phyloP scores from a whole-genome alignment of 2,329 filamentous ascomycete genomes.

The Incumbomyces lentus region DNA sequence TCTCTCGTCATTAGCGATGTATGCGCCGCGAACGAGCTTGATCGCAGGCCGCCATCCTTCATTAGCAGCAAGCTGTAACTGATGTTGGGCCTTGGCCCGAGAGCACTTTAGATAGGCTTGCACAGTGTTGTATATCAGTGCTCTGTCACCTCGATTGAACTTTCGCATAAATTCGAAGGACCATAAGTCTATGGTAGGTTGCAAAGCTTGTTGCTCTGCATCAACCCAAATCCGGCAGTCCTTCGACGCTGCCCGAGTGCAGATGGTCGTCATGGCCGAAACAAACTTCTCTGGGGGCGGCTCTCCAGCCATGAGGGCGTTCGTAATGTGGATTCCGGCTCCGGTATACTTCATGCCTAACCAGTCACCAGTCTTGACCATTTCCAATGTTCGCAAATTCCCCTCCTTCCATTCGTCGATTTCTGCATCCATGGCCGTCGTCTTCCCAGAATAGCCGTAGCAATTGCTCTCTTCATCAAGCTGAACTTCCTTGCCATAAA shows the following conservation, averaged over 20 bases:
- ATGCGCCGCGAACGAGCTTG: slow-evolving; percentile 45
- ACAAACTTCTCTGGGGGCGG: slow-evolving; percentile 33
- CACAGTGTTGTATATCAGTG: slow-evolving; percentile 41
- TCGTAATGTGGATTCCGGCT: slow-evolving; percentile 34
- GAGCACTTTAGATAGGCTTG: slow-evolving; percentile 45
- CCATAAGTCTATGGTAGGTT: slow-evolving; percentile 43
- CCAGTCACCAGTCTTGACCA: slow-evolving; percentile 43
- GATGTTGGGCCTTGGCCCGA: slow-evolving; percentile 33
- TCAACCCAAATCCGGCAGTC: slow-evolving; percentile 42
- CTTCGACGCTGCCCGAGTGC: slow-evolving; percentile 32
- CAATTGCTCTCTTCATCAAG: slow-evolving; percentile 27
- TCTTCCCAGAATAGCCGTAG: slow-evolving; percentile 24
- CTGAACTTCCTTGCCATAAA: slow-evolving; percentile 43
- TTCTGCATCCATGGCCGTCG: slow-evolving; percentile 19
- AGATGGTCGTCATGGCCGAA: slow-evolving; percentile 34
- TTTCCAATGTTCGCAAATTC: slow-evolving; percentile 43
- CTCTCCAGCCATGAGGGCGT: slow-evolving; percentile 31
- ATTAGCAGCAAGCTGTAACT: slow-evolving; percentile 35
- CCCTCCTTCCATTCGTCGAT: slow-evolving; percentile 43
- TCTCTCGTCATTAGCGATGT: slow-evolving; percentile 40
- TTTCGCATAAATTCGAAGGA: slow-evolving; percentile 44
- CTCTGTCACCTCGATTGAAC: slow-evolving; percentile 35
- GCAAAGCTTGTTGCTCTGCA: slow-evolving; percentile 44
- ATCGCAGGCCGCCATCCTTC: slow-evolving; percentile 43
- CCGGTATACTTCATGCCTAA: slow-evolving; percentile 45